Conservation (phyloP, 139 green algal genomes). For the Edaphochlamys debaryana region DNA sequence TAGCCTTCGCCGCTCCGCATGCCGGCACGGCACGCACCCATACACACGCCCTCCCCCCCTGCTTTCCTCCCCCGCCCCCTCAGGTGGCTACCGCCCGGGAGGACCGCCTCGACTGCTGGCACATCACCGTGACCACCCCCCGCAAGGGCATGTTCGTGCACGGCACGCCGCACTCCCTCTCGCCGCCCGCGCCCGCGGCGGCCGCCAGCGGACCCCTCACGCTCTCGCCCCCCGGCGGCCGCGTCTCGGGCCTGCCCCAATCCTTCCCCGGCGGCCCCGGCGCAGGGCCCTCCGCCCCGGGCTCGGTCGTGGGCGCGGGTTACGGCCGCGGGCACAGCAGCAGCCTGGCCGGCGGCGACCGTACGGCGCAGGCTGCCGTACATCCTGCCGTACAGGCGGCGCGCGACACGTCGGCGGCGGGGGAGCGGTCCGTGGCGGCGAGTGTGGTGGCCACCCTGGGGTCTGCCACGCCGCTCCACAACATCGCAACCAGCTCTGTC, state of each 20-base stretch:
- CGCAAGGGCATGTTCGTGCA: constrained; percentile 17
- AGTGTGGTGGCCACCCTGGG: constrained; percentile 19
- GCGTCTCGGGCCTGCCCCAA: no score
- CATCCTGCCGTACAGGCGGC: not conserved
- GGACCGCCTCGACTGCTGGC: constrained; percentile 63
- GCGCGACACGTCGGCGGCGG: not conserved
- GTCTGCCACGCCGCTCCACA: constrained; percentile 24
- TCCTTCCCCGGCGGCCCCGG: not conserved
- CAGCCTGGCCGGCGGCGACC: not conserved
- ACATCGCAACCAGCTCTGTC: constrained; percentile 32
- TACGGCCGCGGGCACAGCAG: constrained; percentile 18
- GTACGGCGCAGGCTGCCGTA: not conserved
- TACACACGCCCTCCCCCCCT: no score
- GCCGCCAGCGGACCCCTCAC: no score
- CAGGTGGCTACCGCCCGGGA: constrained; percentile 46
- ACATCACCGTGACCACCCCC: constrained; percentile 47
- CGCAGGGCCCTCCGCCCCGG: not conserved
- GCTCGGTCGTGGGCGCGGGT: not conserved
- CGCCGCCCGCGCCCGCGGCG: not conserved
- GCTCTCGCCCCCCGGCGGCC: not conserved
- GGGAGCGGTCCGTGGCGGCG: not conserved
- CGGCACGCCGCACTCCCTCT: constrained; percentile 33
- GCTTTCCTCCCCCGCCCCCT: no score
- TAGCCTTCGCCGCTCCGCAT: no score
- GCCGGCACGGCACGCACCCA: no score